Evolutionary conservation across 192 early-diverging fungal species (phyloP), one percentile per base, ranked within the genome.

Genomic region (Gamsiella multidivaricata): DNA sequence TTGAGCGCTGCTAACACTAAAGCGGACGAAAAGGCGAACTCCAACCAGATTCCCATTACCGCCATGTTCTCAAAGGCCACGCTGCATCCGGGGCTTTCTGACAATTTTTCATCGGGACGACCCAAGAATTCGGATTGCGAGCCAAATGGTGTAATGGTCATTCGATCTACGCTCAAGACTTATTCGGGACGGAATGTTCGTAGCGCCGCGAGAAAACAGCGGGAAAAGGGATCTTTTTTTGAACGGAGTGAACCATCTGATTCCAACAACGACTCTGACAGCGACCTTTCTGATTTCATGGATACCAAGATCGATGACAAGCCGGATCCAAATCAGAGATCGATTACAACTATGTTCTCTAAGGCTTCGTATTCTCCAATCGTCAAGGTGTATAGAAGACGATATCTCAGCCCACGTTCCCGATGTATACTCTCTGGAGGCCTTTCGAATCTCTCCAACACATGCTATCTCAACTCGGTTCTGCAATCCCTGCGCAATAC

Each of bases 401-500:
- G 29, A 33, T 9, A 47, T 3, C 45, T 78, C 17, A 49, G 65
- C 2, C 18, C 56, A 34, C n/a, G 20, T 1, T 78, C 74, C 0
- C 60, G 37, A 2, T 23, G 46, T 2, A 18, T 69, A 7, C 65
- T 78, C 23, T 78, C 74, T 12, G 74, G 74, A 20, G 74, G 74
- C 10, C 54, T 78, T 9, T 68, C 61, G 5, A 78, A 78, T 42
- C 6, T 42, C 25, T 62, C 65, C 22, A 78, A 78, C 43, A 78
- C 66, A 10, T 78, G 74, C 32, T 78, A 78, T 50, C 53, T 78
- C 2, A 78, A 78, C 34, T 78, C 74, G 2, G 66, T 78, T 39
- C 33, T 78, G 6, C 74, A 78, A 25, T 26, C 54, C 0, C 43
- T 78, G 3, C 41, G 74, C 22, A 78, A 78, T 33, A 69, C 61